These are phyloP conservation scores for Oxyria digyna DNA, from an alignment of 148 eudicot species.

Conservation along the genomic window DNA sequence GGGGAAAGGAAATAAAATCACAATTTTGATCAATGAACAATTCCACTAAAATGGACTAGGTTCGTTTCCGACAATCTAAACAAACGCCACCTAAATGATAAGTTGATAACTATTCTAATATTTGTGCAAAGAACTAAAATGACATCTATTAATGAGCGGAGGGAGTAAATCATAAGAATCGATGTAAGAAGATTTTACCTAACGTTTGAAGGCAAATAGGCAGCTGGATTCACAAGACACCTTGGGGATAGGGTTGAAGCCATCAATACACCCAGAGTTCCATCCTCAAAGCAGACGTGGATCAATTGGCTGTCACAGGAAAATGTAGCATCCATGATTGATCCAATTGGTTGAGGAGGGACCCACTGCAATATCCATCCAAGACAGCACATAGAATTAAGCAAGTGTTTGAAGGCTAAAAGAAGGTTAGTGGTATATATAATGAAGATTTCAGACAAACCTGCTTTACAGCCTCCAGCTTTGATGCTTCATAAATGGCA, in stretches of 20 bases:
- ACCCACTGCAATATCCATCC: constrained; percentile 31
- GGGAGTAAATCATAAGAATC: too few relatives aligned
- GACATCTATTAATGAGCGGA: too few relatives aligned
- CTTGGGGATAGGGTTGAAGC: constrained; percentile 28
- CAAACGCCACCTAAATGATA: too few relatives aligned
- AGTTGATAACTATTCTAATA: too few relatives aligned
- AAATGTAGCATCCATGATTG: constrained; percentile 48
- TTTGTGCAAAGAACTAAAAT: too few relatives aligned
- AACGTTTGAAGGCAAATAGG: constrained; percentile 34
- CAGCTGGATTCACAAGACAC: constrained; percentile 41
- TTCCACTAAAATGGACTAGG: too few relatives aligned
- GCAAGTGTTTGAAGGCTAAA: not conserved
- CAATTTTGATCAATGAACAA: too few relatives aligned
- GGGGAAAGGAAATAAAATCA: too few relatives aligned
- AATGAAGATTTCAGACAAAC: constrained; percentile 16
- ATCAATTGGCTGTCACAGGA: constrained; percentile 53
- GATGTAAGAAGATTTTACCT: constrained; percentile 24
- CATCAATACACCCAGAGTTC: constrained; percentile 27
- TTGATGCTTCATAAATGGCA: constrained; percentile 47
- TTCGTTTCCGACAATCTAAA: too few relatives aligned
- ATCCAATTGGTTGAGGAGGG: constrained; percentile 19
- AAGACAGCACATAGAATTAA: not conserved
- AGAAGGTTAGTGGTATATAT: not conserved
- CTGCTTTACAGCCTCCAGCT: constrained; percentile 45
- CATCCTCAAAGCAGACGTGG: constrained; percentile 39